phyloP scores from a whole-genome alignment of 2,329 filamentous ascomycete genomes.

The Lachnellula cervina region DNA sequence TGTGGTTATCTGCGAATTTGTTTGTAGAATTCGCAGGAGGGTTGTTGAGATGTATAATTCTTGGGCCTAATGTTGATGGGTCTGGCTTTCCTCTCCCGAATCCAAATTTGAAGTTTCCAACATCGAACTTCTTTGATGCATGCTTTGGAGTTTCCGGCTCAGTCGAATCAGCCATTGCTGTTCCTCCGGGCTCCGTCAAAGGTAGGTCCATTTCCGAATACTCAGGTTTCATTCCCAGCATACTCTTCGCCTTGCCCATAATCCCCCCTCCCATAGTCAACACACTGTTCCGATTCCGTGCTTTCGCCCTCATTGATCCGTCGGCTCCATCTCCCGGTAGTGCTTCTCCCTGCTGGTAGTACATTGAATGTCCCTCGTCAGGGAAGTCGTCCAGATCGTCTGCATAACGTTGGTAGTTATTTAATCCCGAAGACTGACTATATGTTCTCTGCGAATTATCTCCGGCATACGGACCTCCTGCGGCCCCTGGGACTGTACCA shows the following conservation, averaged over 20 bases:
- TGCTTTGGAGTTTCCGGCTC: slow-evolving; percentile 40
- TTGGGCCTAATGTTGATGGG: slow-evolving; percentile 83
- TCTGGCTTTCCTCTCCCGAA: slow-evolving; percentile 82
- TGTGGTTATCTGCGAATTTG: slow-evolving; percentile 93
- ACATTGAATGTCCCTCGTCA: slow-evolving; percentile 69
- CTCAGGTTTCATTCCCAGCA: slow-evolving; percentile 76
- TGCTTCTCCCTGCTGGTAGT: slow-evolving; percentile 71
- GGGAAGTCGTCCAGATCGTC: slow-evolving; percentile 78
- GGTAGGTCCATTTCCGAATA: slow-evolving; percentile 99
- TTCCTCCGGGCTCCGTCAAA: slow-evolving; percentile 69
- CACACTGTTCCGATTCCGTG: slow-evolving; percentile 82
- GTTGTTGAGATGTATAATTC: slow-evolving; percentile 95
- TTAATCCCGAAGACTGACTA: slow-evolving; percentile 74
- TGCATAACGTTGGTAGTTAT: slow-evolving; percentile 89
- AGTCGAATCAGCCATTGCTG: slow-evolving; percentile 40
- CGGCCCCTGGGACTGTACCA: slow-evolving; percentile 19
- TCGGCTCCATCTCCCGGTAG: slow-evolving; percentile 52
- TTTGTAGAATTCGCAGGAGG: slow-evolving; percentile 82
- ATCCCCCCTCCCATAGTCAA: slow-evolving; percentile 81
- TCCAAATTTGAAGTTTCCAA: slow-evolving; percentile 84
- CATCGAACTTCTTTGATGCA: slow-evolving; percentile 54
- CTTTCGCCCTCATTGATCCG: slow-evolving; percentile 45
- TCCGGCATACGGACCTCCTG: slow-evolving; percentile 24
- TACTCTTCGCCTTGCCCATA: slow-evolving; percentile 81
- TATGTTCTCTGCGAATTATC: slow-evolving; percentile 21